Percentiles rank a stretch among this genome's conserved stretches.
Evolutionary conservation across 192 early-diverging fungal species (phyloP).

Genomic region (Umbelopsis sp.): DNA sequence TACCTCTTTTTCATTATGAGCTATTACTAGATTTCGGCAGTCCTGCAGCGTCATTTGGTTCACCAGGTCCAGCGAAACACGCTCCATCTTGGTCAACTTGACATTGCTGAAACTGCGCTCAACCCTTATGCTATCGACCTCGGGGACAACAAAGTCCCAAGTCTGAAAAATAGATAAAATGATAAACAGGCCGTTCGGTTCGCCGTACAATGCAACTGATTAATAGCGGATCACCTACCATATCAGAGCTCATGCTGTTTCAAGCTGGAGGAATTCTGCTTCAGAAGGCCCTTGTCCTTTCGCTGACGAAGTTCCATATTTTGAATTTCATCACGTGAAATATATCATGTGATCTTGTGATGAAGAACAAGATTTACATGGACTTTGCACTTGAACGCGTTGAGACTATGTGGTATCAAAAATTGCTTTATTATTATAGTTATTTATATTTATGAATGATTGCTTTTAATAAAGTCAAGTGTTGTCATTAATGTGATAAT

Average conservation of each 20-base stretch:
- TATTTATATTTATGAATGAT: too few species aligned
- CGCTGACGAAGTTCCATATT: neutral
- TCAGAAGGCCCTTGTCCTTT: neutral
- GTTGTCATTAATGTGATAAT: too few species aligned
- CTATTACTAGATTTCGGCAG: neutral
- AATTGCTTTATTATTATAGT: too few species aligned
- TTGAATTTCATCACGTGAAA: neutral
- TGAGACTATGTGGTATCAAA: too few species aligned
- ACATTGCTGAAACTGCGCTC: slow-evolving; percentile 8
- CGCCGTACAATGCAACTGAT: too few species aligned
- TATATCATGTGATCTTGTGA: too few species aligned
- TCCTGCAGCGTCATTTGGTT: slow-evolving; percentile 7
- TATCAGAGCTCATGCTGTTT: slow-evolving; percentile 14
- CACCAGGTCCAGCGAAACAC: neutral
- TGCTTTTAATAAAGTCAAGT: too few species aligned
- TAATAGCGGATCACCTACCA: neutral
- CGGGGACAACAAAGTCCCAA: slow-evolving; percentile 14
- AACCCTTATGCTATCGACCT: neutral
- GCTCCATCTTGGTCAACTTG: slow-evolving; percentile 18
- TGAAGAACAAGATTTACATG: too few species aligned
- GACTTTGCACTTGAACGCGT: too few species aligned
- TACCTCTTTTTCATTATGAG: slow-evolving; percentile 18
- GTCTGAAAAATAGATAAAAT: neutral
- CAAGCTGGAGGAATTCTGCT: neutral
- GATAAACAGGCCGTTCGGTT: neutral